Conservation (phyloP, 805 yeast genomes). For the Candida golubevii region DNA sequence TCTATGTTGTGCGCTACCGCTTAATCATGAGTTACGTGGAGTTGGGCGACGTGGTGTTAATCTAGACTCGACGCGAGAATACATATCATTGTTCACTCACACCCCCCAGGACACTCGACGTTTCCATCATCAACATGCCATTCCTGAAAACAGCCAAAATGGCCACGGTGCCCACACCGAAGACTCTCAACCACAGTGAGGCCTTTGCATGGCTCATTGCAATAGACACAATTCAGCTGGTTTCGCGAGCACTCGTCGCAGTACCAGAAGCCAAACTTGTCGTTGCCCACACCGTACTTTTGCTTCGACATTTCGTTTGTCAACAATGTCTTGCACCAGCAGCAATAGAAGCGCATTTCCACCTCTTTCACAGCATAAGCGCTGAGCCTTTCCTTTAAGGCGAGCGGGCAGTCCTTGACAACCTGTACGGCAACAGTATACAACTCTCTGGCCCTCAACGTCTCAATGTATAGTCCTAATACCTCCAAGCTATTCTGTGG, state of each 20-base stretch:
- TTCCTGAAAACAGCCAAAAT: slow-evolving; percentile 67
- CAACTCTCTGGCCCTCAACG: slow-evolving; percentile 45
- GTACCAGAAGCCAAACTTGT: slow-evolving; percentile 72
- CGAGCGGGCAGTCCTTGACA: slow-evolving; percentile 39
- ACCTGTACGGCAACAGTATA: slow-evolving; percentile 59
- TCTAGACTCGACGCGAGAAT: slow-evolving; percentile 12
- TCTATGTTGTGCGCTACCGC: slow-evolving; percentile 71
- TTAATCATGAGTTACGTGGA: slow-evolving; percentile 28
- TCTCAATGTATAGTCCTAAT: slow-evolving; percentile 51
- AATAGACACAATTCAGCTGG: slow-evolving; percentile 69
- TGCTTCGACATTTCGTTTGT: slow-evolving; percentile 54
- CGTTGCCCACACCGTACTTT: slow-evolving; percentile 19
- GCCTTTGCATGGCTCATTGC: slow-evolving; percentile 74
- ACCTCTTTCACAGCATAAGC: slow-evolving; percentile 33
- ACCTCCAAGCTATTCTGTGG: slow-evolving; percentile 47
- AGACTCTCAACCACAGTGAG: slow-evolving; percentile 52
- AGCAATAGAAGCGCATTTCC: slow-evolving; percentile 51
- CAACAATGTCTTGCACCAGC: slow-evolving; percentile 54
- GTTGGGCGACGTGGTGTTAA: slow-evolving; percentile 36
- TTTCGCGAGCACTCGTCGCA: slow-evolving; percentile 65
- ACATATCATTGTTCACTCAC: slow-evolving; percentile 20
- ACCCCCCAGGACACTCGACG: slow-evolving; percentile 78
- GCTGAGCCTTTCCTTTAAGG: slow-evolving; percentile 24
- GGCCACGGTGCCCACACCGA: slow-evolving; percentile 86
- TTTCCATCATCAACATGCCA: slow-evolving; percentile 71